These are phyloP conservation scores for Pseudonitzschia multiseries DNA, from an alignment of 108 stramenopile genomes.

Conservation along the genomic window DNA sequence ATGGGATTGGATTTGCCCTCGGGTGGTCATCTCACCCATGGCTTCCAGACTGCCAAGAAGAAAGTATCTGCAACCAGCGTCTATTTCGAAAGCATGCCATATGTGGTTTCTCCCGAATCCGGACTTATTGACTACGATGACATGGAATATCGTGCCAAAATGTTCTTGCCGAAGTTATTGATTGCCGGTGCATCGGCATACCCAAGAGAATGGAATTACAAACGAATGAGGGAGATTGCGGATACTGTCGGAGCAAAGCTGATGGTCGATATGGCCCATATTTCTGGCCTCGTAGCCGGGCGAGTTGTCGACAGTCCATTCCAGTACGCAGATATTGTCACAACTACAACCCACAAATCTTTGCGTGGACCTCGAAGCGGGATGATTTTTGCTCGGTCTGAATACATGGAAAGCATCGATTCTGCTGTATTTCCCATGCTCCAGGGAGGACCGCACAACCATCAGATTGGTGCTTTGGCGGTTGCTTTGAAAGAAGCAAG, in stretches of 20 bases:
- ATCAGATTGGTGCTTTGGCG: slow-evolving; percentile 96
- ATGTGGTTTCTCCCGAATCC: slow-evolving; percentile 92
- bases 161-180: slow-evolving; percentile 97
- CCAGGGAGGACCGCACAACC: slow-evolving; percentile 99
- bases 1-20: slow-evolving; percentile 99
- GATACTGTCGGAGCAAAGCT: slow-evolving; percentile 94
- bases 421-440: slow-evolving; percentile 98
- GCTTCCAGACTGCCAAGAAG: slow-evolving; percentile 95
- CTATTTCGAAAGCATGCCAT: slow-evolving; percentile 99
- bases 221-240: slow-evolving; percentile 93
- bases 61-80: slow-evolving; percentile 98
- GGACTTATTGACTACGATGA: slow-evolving; percentile 98
- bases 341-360: slow-evolving; percentile 99
- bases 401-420: slow-evolving; percentile 92
- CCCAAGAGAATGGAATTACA: slow-evolving; percentile 99
- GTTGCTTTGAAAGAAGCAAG: slow-evolving; percentile 96
- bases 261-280: slow-evolving; percentile 99
- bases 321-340: slow-evolving; percentile 97
- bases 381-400: slow-evolving; percentile 95
- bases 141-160: slow-evolving; percentile 88
- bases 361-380: slow-evolving; percentile 98
- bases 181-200: slow-evolving; percentile 99
- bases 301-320: slow-evolving; percentile 90
- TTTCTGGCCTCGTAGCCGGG: slow-evolving; percentile 97
- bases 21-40: slow-evolving; percentile 99